These are phyloP conservation scores for Torrubiellomyces zombiae DNA, from an alignment of 2,329 filamentous ascomycete species.

Conservation along the genomic window DNA sequence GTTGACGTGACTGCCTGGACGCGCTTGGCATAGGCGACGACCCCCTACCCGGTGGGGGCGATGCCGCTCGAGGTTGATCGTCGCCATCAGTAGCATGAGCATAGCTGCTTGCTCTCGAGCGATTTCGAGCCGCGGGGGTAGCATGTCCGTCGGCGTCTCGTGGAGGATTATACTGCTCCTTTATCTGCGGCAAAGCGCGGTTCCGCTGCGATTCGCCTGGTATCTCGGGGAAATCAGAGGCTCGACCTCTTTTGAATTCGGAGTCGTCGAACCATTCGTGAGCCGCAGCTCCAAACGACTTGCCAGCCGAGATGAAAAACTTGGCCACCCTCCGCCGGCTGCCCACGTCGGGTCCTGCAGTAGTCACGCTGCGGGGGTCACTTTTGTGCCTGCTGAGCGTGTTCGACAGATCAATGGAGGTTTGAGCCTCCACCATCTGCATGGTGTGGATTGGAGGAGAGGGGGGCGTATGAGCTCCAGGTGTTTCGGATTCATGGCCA, in stretches of 20 bases:
- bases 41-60: conserved; percentile 1
- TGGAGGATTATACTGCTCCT: conserved; percentile 20
- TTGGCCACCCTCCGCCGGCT: conserved; percentile 25
- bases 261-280: conserved; percentile 30
- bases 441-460: too few relatives aligned
- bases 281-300: conserved; percentile 29
- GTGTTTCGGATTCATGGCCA: too few relatives aligned
- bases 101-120: conserved; percentile 21
- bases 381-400: conserved; percentile 1
- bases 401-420: not conserved
- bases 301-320: conserved; percentile 23
- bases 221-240: conserved; percentile 35
- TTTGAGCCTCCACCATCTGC: too few relatives aligned
- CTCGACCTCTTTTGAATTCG: conserved; percentile 27
- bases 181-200: conserved; percentile 17
- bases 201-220: conserved; percentile 28
- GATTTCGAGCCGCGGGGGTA: conserved; percentile 10
- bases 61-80: conserved; percentile 1
- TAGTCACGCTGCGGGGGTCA: not conserved
- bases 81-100: conserved; percentile 2
- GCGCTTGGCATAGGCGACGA: conserved; percentile 1
- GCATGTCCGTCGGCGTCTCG: conserved; percentile 15
- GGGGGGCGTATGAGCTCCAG: too few relatives aligned
- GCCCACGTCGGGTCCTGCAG: conserved; percentile 8
- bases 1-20: not conserved